Percentiles rank a stretch among this genome's conserved stretches.
These are phyloP conservation scores for Kitagawia praeruptora DNA, from an alignment of 129 eudicot genomes.

Conservation along the genomic window DNA sequence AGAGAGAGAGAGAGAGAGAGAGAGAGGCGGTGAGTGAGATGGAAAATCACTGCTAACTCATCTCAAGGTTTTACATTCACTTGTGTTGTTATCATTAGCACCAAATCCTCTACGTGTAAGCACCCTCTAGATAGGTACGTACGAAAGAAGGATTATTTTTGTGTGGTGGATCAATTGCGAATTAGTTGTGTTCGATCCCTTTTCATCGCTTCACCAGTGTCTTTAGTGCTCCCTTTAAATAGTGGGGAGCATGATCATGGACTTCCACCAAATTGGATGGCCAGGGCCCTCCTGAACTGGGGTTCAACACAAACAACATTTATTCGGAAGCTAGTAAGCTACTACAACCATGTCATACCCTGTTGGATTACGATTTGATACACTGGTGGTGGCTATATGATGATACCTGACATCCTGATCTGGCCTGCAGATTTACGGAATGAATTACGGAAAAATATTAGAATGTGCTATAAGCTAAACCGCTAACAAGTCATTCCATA, in stretches of 20 bases:
- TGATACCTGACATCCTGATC: no score
- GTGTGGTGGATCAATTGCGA: background rate
- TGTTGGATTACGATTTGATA: no score
- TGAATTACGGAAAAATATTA: background rate
- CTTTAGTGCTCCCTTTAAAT: background rate
- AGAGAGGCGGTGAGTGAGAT: background rate
- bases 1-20: no score
- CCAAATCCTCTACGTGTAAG: background rate
- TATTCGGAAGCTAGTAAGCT: background rate
- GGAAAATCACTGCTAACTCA: background rate
- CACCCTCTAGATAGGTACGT: no score
- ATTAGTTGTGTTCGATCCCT: background rate
- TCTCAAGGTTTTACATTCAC: background rate
- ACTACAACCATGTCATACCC: background rate
- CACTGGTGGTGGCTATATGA: background rate
- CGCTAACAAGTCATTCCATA: background rate
- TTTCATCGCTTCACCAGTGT: background rate
- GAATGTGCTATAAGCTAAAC: background rate
- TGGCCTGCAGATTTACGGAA: background rate
- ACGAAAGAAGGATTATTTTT: no score
- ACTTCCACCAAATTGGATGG: background rate
- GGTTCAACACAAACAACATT: background rate
- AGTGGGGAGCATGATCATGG: conserved; percentile 7
- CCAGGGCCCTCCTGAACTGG: conserved; percentile 8
- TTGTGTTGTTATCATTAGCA: background rate